A percentile compares a stretch with the other conserved stretches of the same genome.
Conservation (phyloP, 208 protist genomes). For the Leishmania mexicana region DNA sequence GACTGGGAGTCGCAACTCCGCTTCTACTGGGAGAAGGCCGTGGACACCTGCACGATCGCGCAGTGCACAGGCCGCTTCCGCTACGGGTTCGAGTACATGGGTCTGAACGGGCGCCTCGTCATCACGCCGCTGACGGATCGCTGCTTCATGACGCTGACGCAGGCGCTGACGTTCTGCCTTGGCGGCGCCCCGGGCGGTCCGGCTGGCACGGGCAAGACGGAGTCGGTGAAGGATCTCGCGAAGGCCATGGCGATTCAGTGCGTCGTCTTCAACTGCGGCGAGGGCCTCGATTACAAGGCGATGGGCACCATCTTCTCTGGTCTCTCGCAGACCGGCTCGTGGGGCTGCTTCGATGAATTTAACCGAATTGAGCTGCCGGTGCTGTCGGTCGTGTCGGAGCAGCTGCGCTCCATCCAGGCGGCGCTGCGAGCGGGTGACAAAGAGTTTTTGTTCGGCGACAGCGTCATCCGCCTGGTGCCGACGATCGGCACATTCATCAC, state of each 20-base stretch:
- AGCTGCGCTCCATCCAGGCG: constrained; percentile 97
- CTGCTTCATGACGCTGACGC: constrained; percentile 99
- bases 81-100: constrained; percentile 99
- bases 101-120: constrained; percentile 98
- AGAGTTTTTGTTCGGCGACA: constrained; percentile 93
- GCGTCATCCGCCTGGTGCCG: constrained; percentile 87
- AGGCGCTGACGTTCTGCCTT: constrained; percentile 97
- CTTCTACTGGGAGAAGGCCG: constrained; percentile 97
- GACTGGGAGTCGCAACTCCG: constrained; percentile 99
- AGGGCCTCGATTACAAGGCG: constrained; percentile 98
- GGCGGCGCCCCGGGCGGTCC: constrained; percentile 96
- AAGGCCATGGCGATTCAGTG: constrained; percentile 97
- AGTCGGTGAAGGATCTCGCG: constrained; percentile 99
- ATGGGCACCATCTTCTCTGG: constrained; percentile 99
- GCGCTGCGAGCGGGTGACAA: constrained; percentile 88
- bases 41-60: constrained; percentile 96
- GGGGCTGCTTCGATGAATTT: constrained; percentile 99
- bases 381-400: constrained; percentile 98
- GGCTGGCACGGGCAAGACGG: constrained; percentile 97
- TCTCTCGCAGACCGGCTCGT: constrained; percentile 97
- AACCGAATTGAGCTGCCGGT: constrained; percentile 99
- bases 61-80: constrained; percentile 98
- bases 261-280: constrained; percentile 99
- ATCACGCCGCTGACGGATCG: constrained; percentile 99
- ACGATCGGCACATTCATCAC: constrained; percentile 99